phyloP scores from a whole-genome alignment of 2,329 filamentous ascomycete genomes.

The Ophiostoma novo-ulmi region DNA sequence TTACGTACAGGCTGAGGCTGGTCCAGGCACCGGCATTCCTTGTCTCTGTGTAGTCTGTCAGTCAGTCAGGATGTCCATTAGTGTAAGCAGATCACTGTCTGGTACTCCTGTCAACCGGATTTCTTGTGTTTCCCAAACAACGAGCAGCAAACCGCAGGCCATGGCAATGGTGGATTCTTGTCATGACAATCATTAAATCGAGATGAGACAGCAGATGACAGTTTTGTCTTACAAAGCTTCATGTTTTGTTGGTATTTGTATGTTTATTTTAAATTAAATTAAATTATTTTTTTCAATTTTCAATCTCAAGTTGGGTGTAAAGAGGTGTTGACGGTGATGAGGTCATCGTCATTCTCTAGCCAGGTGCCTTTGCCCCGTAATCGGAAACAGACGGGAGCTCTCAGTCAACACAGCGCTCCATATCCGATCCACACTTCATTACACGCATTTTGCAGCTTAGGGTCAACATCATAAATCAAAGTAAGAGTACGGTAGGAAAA shows the following conservation, averaged over 20 bases:
- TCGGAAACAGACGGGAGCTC: conserved; percentile 13
- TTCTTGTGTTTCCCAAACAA: conserved; percentile 11
- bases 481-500: too few relatives aligned
- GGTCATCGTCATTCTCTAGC: background rate
- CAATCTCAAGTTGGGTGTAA: background rate
- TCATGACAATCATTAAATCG: background rate
- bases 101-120: background rate
- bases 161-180: background rate
- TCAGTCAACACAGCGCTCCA: background rate
- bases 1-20: too few relatives aligned
- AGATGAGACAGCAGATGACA: background rate
- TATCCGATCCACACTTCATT: background rate
- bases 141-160: background rate
- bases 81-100: too few relatives aligned
- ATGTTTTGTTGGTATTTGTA: background rate
- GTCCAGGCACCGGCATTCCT: background rate
- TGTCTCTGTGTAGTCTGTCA: background rate
- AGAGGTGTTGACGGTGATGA: background rate
- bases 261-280: background rate
- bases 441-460: background rate
- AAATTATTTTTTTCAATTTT: background rate
- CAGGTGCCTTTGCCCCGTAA: conserved; percentile 4
- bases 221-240: background rate
- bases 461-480: too few relatives aligned
- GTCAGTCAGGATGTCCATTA: too few relatives aligned